phyloP scores from a whole-genome alignment of 2,329 filamentous ascomycete genomes.

The Neofusicoccum kwambonambiense region DNA sequence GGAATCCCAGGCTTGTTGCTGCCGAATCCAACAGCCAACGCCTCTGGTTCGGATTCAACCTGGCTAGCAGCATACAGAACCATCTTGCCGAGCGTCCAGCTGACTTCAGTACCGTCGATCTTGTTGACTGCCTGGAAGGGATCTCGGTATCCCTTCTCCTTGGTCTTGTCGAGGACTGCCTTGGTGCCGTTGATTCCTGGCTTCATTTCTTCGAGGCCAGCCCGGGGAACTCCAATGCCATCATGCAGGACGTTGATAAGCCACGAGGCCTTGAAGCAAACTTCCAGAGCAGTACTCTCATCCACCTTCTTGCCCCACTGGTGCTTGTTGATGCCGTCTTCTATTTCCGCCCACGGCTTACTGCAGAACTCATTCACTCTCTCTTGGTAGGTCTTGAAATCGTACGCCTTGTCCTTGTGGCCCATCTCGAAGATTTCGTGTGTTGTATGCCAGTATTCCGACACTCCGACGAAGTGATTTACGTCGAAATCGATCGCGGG shows the following conservation, averaged over 20 bases:
- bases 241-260: constrained; percentile 95
- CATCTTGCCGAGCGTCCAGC: constrained; percentile 97
- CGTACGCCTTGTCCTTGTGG: constrained; percentile 77
- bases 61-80: constrained; percentile 91
- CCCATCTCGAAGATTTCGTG: constrained; percentile 85
- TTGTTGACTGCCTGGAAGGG: constrained; percentile 92
- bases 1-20: constrained; percentile 72
- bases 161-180: constrained; percentile 64
- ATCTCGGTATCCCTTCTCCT: constrained; percentile 73
- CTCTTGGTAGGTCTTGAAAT: constrained; percentile 84
- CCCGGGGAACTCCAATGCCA: constrained; percentile 86
- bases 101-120: constrained; percentile 86
- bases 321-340: constrained; percentile 61
- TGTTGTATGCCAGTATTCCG: constrained; percentile 98
- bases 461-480: constrained; percentile 96
- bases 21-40: constrained; percentile 85
- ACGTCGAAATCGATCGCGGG: constrained; percentile 95
- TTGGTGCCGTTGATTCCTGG: constrained; percentile 68
- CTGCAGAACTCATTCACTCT: constrained; percentile 83
- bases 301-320: constrained; percentile 76
- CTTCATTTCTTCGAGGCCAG: constrained; percentile 68
- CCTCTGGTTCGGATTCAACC: constrained; percentile 50
- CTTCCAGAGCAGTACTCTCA: constrained; percentile 72
- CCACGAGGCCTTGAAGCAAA: constrained; percentile 98
- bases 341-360: constrained; percentile 76